Evolutionary conservation across 345 rosid genomes (phyloP), one percentile per base, ranked within the genome.

Genomic region (Gossypium turneri): DNA sequence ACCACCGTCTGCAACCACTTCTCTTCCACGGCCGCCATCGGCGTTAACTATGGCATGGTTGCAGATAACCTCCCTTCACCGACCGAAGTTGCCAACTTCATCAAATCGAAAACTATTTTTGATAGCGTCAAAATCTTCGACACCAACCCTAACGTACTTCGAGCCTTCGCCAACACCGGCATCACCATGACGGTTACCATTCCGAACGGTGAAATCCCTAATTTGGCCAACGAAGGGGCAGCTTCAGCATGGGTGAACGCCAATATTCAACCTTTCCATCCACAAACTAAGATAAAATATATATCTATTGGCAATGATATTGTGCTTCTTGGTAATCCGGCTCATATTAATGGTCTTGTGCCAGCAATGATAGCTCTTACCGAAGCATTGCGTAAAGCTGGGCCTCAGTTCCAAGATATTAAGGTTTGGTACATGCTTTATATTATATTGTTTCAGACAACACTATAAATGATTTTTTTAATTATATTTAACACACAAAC

Each of bases 61-160:
- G 92, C 86, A 8, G 74, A 88, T 81, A 90, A 93, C 86, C 98
- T 93, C 24, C 97, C 94, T 0, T 83, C 97, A 0, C 97, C 97
- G 0, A 12, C 85, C 2, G 73, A 87, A 61, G 97, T 93, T n/a
- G 94, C 98, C 13, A 83, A 86, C 71, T 90, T 93, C 83, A 47
- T 89, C 45, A 82, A 81, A 61, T 82, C 97, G 12, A 72, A 73
- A 53, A 93, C 98, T 3, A 82, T 73, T 25, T 87, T 93, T 57
- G 88, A 91, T 70, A 85, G 89, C 53, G 79, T 93, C 56, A 93
- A 93, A 79, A 82, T 93, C 70, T 93, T 89, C 27, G 85, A 93
- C 78, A 73, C 87, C 48, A 83, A 89, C 78, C 92, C 92, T 0
- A 88, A 86, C 4, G 86, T 91, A 60, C 87, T 93, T 51, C 84